A percentile compares a stretch with the other conserved stretches of the same genome.
Evolutionary conservation across 1,284 basidiomycete genomes (phyloP).

Genomic region (Somion occarium): DNA sequence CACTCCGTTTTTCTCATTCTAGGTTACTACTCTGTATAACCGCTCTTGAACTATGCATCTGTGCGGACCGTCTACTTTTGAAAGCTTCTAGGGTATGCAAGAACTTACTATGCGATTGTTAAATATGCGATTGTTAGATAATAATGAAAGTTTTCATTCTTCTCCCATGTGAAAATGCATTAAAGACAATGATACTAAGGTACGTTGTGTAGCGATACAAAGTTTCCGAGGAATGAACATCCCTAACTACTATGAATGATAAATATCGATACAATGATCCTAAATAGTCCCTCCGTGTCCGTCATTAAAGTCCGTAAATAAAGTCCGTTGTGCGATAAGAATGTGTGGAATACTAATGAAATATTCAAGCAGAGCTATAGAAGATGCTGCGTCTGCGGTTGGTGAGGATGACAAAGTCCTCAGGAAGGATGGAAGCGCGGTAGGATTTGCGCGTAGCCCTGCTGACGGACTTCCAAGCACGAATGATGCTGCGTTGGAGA

Average conservation of each 20-base stretch:
- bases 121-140: too few species aligned
- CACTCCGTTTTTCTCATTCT: too few species aligned
- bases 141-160: too few species aligned
- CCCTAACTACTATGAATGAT: background rate
- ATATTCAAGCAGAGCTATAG: slow-evolving; percentile 6
- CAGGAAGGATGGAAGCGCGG: slow-evolving; percentile 48
- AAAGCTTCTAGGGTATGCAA: too few species aligned
- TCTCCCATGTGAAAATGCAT: too few species aligned
- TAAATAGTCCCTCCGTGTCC: background rate
- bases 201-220: too few species aligned
- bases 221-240: background rate
- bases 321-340: background rate
- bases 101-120: too few species aligned
- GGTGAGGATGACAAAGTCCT: slow-evolving; percentile 58
- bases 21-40: too few species aligned
- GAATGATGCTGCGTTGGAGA: slow-evolving; percentile 52
- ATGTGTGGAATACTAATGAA: background rate
- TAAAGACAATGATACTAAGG: too few species aligned
- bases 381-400: slow-evolving; percentile 46
- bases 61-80: too few species aligned
- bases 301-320: background rate
- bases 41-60: too few species aligned
- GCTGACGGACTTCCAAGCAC: slow-evolving; percentile 59
- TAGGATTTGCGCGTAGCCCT: slow-evolving; percentile 44
- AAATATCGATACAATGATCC: background rate